Evolutionary conservation across 345 rosid genomes (phyloP), one percentile per base, ranked within the genome.

Genomic region (Carallia brachiata): DNA sequence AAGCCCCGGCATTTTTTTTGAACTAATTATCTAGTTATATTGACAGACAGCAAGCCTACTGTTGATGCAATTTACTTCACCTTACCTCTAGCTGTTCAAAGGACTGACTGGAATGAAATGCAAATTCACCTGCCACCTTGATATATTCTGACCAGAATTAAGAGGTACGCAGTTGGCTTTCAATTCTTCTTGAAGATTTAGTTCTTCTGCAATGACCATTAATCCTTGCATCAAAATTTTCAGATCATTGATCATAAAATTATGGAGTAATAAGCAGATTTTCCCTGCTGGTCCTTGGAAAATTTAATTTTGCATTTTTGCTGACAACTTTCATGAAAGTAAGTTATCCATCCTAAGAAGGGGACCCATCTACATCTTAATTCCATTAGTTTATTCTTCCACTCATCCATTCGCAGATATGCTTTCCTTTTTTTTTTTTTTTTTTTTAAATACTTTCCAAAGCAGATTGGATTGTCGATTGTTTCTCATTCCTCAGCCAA

Each of bases 341-440:
- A 30, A 27, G 12, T 8, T 16, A 53, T 71, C 72, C 31, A 3
- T 2, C 48, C 2, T 9, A 40, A 40, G 3, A 30, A 15, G 50
- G 27, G 60, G 19, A 62, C 58, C 72, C 19, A 48, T 39, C 62
- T 63, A 31, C 52, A 54, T 72, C 44, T 62, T 30, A 69, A 65
- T 61, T 68, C 77, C 80, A 69, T 71, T 62, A 27, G 62, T 74
- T 71, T 65, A 59, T 65, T 71, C 70, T 69, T 69, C 64, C 69
- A 70, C 75, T 59, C 53, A 58, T 70, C 65, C 73, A 28, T 23
- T 23, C 23, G 23, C 23, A 23, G 23, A 23, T 23, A 23, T 23
- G 23, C 23, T 23, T 23, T 23, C 23, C 23, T 23, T 23, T 23
- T 23, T 23, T 23, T 23, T 0, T 23, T 23, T 23, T 23, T 23